Evolutionary conservation across 208 protist species (phyloP), one percentile per base, ranked within the genome.

Genomic region (Leishmania tarentolae): DNA sequence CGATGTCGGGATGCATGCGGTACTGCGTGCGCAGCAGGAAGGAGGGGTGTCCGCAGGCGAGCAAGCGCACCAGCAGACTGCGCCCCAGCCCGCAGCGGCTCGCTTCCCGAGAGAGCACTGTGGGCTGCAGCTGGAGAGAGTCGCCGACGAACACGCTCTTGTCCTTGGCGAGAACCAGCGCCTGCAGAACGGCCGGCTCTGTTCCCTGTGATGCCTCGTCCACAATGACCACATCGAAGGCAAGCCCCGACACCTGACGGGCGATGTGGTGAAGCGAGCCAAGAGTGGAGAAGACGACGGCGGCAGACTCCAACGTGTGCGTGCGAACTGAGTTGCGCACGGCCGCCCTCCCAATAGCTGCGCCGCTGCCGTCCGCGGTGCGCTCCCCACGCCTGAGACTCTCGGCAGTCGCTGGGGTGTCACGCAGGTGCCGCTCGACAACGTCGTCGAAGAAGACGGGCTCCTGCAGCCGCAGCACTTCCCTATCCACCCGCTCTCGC

Each of bases 121-220:
- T 98, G 17, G 97, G 91, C 86, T 97, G 95, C 80, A 98, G 85
- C 86, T 98, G 97, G 76, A 91, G 87, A 15, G 90, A 94, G 87
- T 98, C 97, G 17, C 97, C 97, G 31, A 98, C 94, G 46, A 98
- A 81, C 37, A 98, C 85, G 40, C 85, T 91, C 65, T 84, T 88
- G 31, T 82, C 76, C 46, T 81, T 86, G 31, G 90, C 83, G 35
- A 95, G 81, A 56, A 90, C 81, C 31, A 98, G 79, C 21, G 94
- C 92, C 84, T 92, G 89, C 73, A 98, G 80, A 21, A 94, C 86
- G 59, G 95, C 92, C 44, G 94, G 93, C 82, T 99, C 96, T 61
- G 94, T 94, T 0, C 91, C 91, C 88, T 99, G 97, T 13, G 95
- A 95, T 6, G 93, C 94, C 86, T 99, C 97, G 85, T 99, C 97